Conservation (phyloP, 352 stramenopile genomes). For the Globisporangium viniferum region DNA sequence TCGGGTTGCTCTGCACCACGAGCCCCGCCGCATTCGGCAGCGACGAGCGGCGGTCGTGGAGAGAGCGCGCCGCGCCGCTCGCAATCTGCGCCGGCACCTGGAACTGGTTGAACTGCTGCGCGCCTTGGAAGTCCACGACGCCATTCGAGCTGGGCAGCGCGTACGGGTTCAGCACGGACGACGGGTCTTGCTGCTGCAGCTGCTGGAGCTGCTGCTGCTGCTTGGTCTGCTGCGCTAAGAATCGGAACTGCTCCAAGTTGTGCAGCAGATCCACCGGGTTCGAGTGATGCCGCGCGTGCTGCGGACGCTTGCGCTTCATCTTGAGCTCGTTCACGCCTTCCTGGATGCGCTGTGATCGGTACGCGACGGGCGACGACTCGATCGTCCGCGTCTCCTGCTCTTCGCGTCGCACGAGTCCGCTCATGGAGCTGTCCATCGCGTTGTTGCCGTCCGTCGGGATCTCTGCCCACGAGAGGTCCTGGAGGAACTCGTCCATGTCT, state of each 20-base stretch:
- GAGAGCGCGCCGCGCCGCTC: conserved; percentile 52
- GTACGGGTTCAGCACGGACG: conserved; percentile 27
- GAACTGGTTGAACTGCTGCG: conserved; percentile 28
- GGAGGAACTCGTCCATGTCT: conserved; percentile 53
- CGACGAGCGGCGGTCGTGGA: conserved; percentile 49
- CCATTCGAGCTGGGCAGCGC: conserved; percentile 11
- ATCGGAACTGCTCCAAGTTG: conserved; percentile 72
- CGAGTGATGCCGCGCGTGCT: conserved; percentile 66
- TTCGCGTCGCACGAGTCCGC: conserved; percentile 17
- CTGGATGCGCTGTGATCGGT: conserved; percentile 62
- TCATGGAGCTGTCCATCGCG: background rate
- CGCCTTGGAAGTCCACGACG: conserved; percentile 2
- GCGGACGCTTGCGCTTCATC: conserved; percentile 74
- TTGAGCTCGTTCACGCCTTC: conserved; percentile 66
- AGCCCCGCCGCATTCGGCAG: conserved; percentile 25
- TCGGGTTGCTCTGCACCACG: background rate
- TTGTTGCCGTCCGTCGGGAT: conserved; percentile 2
- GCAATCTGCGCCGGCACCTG: conserved; percentile 54
- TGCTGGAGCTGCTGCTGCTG: conserved; percentile 47
- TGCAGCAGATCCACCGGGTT: conserved; percentile 77
- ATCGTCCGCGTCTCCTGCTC: conserved; percentile 4
- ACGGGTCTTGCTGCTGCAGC: conserved; percentile 15
- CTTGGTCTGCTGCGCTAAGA: conserved; percentile 60
- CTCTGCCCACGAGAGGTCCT: conserved; percentile 30
- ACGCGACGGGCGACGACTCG: conserved; percentile 33